These are phyloP conservation scores for Haematococcus lacustris DNA, from an alignment of 139 green algal species.

Conservation along the genomic window DNA sequence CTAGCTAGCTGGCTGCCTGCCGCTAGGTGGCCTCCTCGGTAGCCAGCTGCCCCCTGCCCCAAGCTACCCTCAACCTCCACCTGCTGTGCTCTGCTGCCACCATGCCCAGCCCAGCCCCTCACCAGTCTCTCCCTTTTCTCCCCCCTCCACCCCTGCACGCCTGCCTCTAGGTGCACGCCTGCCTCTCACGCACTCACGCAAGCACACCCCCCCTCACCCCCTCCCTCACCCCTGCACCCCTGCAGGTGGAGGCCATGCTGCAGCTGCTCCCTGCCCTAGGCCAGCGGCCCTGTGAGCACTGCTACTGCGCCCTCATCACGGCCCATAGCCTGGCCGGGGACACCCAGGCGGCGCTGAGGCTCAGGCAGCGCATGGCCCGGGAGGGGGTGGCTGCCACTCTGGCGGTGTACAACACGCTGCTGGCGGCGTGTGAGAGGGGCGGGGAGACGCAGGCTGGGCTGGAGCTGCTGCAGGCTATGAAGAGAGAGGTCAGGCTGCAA, in stretches of 20 bases:
- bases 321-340: slow-evolving; percentile 62
- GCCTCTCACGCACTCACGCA: not conserved
- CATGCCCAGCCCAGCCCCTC: not conserved
- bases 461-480: slow-evolving; percentile 26
- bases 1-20: too few relatives aligned
- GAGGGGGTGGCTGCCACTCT: slow-evolving; percentile 30
- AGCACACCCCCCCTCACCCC: not conserved
- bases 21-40: too few relatives aligned
- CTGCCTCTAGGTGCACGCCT: not conserved
- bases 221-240: not conserved
- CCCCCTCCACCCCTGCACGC: not conserved
- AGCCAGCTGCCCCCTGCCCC: too few relatives aligned
- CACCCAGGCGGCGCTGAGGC: slow-evolving; percentile 24
- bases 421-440: slow-evolving; percentile 71
- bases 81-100: not conserved
- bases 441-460: slow-evolving; percentile 25
- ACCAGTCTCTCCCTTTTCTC: not conserved
- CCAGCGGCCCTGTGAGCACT: slow-evolving; percentile 59
- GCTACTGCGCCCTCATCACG: slow-evolving; percentile 70
- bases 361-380: slow-evolving; percentile 31
- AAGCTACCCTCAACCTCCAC: too few relatives aligned
- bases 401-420: slow-evolving; percentile 80
- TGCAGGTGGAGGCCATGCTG: slow-evolving; percentile 49
- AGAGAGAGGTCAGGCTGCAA: slow-evolving; percentile 10
- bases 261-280: slow-evolving; percentile 17